phyloP scores from a whole-genome alignment of 2,329 filamentous ascomycete species.

The Akanthomyces dipterigenus region DNA sequence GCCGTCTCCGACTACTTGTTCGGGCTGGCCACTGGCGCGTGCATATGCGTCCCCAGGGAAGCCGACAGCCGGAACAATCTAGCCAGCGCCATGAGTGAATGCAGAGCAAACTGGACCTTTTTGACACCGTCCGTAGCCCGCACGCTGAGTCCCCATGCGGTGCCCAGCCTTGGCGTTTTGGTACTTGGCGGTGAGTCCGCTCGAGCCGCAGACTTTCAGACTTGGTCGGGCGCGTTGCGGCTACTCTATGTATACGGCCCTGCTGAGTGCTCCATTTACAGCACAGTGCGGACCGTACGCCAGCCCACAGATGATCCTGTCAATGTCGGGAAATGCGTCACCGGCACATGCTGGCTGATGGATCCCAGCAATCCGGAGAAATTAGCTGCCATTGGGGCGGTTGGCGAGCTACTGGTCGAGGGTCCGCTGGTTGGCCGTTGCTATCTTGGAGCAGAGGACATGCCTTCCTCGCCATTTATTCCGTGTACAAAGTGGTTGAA shows the following conservation, averaged over 20 bases:
- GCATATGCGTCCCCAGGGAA: not conserved
- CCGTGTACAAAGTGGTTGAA: not conserved
- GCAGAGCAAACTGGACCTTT: not conserved
- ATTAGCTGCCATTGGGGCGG: conserved; percentile 6
- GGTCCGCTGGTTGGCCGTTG: conserved; percentile 3
- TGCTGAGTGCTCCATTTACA: not conserved
- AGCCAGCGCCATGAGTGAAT: not conserved
- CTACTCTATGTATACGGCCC: not conserved
- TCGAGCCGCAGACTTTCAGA: not conserved
- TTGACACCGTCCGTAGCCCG: not conserved
- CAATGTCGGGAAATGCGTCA: not conserved
- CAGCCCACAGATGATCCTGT: not conserved
- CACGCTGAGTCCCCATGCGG: not conserved
- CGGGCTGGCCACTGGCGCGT: not conserved
- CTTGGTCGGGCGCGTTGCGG: not conserved
- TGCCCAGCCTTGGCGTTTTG: not conserved
- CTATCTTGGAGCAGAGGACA: not conserved
- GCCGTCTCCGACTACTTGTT: not conserved
- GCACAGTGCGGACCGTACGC: not conserved
- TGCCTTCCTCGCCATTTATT: not conserved
- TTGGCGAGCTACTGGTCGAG: conserved; percentile 11
- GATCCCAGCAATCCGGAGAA: conserved; percentile 1
- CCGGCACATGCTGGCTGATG: conserved; percentile 9
- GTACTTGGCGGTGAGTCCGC: not conserved
- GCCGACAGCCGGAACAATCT: not conserved